A percentile compares a stretch with the other conserved stretches of the same genome.
Conservation (phyloP, 352 stramenopile species). For the Phytophthora sp. region DNA sequence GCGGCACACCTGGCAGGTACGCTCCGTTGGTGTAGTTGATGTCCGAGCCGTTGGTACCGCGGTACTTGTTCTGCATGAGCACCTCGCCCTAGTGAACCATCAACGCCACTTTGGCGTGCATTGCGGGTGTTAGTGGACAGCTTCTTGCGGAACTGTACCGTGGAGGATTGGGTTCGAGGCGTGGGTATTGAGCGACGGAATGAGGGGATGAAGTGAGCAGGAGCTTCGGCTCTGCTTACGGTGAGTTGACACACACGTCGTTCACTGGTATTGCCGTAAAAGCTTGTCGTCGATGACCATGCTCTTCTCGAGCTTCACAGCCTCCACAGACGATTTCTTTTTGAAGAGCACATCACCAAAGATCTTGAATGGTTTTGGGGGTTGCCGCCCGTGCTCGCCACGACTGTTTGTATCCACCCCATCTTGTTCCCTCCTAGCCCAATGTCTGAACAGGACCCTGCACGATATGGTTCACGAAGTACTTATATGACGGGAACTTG, state of each 20-base stretch:
- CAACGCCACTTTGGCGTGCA: slow-evolving; percentile 68
- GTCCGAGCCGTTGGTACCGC: slow-evolving; percentile 63
- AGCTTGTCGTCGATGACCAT: too few species aligned
- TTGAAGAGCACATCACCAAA: too few species aligned
- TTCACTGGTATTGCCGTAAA: too few species aligned
- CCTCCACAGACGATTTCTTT: too few species aligned
- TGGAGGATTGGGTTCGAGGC: slow-evolving; percentile 18
- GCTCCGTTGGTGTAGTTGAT: slow-evolving; percentile 67
- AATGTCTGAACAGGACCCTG: too few species aligned
- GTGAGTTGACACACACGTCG: slow-evolving; percentile 30
- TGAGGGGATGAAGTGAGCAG: slow-evolving; percentile 18
- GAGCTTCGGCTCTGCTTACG: slow-evolving; percentile 10
- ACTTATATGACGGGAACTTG: too few species aligned
- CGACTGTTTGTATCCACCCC: too few species aligned
- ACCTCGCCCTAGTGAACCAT: slow-evolving; percentile 50
- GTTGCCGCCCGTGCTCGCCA: too few species aligned
- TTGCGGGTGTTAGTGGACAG: slow-evolving; percentile 82
- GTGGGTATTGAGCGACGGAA: slow-evolving; percentile 9
- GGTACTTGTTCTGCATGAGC: slow-evolving; percentile 58
- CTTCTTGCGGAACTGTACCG: slow-evolving; percentile 73
- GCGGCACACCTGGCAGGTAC: slow-evolving; percentile 48
- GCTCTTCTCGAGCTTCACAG: too few species aligned
- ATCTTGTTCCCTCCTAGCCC: too few species aligned
- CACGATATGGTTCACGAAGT: too few species aligned
- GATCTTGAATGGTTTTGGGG: too few species aligned